phyloP scores from a whole-genome alignment of 2,329 filamentous ascomycete species.

The Verticillium tricorpus region DNA sequence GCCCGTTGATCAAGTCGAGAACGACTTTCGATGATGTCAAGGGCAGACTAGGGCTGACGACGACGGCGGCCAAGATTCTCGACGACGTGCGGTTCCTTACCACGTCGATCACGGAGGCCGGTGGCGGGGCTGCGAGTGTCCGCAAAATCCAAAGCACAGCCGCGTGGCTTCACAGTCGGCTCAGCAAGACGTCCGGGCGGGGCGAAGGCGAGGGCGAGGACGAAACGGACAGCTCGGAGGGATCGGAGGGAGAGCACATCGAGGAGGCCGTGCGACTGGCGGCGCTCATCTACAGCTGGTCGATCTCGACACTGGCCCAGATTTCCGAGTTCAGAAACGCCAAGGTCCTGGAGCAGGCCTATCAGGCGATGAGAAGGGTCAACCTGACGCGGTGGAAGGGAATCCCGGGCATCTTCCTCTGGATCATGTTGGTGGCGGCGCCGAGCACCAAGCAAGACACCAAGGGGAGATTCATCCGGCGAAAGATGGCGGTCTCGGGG shows the following conservation, averaged over 20 bases:
- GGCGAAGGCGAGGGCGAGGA: neutral
- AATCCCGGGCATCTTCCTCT: conserved; percentile 24
- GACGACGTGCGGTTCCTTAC: conserved; percentile 23
- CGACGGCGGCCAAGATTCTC: conserved; percentile 17
- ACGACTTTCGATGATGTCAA: conserved; percentile 12
- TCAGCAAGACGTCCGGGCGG: conserved; percentile 3
- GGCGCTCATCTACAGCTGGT: conserved; percentile 19
- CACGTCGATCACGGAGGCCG: conserved; percentile 12
- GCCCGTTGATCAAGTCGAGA: conserved; percentile 17
- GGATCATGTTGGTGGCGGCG: conserved; percentile 21
- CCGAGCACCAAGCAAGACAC: conserved; percentile 18
- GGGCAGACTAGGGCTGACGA: conserved; percentile 10
- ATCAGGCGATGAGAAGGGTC: conserved; percentile 18
- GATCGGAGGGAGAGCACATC: conserved; percentile 9
- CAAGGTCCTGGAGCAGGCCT: conserved; percentile 15
- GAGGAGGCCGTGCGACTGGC: conserved; percentile 18
- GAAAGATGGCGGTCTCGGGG: conserved; percentile 21
- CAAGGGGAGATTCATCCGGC: conserved; percentile 22
- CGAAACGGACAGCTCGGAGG: neutral
- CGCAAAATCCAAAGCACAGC: conserved; percentile 16
- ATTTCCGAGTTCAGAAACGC: conserved; percentile 18
- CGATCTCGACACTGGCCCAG: conserved; percentile 18
- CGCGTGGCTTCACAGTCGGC: conserved; percentile 16
- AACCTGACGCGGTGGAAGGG: conserved; percentile 22
- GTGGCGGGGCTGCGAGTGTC: neutral